A percentile compares a stretch with the other conserved stretches of the same genome.
Evolutionary conservation across 225 moss, liverwort and hornwort species (phyloP).

Genomic region (Straminergon stramineum): DNA sequence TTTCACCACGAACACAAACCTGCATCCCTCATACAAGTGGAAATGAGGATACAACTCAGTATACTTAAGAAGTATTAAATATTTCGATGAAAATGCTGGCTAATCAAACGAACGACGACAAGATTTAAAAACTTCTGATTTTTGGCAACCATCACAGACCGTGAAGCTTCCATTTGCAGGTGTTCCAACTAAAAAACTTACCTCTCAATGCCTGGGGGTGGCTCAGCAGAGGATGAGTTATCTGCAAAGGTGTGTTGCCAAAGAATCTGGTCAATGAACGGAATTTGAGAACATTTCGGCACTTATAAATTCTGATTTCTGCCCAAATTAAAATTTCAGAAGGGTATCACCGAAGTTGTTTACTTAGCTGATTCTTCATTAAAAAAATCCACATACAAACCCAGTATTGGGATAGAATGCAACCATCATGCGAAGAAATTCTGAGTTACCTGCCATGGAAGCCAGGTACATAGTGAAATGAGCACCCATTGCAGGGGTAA

Average conservation of each 20-base stretch:
- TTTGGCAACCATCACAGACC: background rate
- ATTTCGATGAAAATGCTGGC: background rate
- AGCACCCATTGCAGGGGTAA: constrained; percentile 95
- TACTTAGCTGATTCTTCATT: background rate
- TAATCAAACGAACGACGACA: background rate
- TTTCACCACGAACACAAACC: constrained; percentile 86
- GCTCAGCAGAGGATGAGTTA: constrained; percentile 70
- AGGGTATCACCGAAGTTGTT: background rate
- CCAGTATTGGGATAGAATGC: background rate
- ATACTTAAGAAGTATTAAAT: background rate
- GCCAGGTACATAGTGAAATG: constrained; percentile 98
- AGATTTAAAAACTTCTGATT: background rate
- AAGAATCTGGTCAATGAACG: background rate
- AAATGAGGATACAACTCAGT: background rate
- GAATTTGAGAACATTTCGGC: background rate
- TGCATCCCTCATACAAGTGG: constrained; percentile 12
- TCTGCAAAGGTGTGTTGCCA: constrained; percentile 31
- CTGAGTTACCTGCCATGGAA: constrained; percentile 64
- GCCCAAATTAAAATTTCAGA: background rate
- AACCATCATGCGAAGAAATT: background rate
- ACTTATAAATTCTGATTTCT: background rate
- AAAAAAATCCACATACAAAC: background rate
- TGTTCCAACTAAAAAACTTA: background rate
- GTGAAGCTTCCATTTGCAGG: background rate
- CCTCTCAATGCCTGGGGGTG: constrained; percentile 69